These are phyloP conservation scores for Rhodamnia argentea DNA, from an alignment of 345 rosid genomes.

Conservation along the genomic window DNA sequence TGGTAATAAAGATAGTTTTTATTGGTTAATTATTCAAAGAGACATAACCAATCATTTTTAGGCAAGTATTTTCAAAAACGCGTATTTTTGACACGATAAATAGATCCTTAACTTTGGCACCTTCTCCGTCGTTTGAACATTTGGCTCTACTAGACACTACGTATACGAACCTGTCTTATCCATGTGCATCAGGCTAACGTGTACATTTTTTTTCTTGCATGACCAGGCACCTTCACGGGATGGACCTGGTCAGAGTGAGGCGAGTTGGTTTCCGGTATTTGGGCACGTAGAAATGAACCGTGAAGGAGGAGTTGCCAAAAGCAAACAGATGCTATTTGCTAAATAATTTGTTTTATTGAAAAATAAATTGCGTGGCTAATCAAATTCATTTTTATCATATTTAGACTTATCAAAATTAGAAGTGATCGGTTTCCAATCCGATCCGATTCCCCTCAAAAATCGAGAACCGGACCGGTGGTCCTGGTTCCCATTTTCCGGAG, in stretches of 20 bases:
- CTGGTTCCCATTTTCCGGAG: too few species aligned
- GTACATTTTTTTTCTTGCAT: background rate
- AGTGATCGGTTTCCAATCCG: too few species aligned
- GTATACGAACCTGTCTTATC: background rate
- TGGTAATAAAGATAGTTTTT: too few species aligned
- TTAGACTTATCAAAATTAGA: too few species aligned
- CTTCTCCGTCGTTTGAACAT: background rate
- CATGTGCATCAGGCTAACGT: background rate
- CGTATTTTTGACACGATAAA: too few species aligned
- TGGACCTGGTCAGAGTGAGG: background rate
- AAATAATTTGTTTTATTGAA: background rate
- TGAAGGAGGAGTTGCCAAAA: background rate
- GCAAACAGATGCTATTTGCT: background rate
- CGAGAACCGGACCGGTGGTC: too few species aligned
- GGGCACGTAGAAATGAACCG: slow-evolving; percentile 15
- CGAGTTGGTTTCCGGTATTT: background rate
- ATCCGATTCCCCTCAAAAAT: too few species aligned
- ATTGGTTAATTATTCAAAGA: too few species aligned
- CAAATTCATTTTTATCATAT: background rate
- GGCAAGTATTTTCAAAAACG: too few species aligned
- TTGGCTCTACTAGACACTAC: background rate
- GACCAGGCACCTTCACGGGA: background rate
- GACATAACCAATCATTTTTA: too few species aligned
- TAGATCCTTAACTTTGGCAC: background rate
- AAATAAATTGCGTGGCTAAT: background rate